Evolutionary conservation across 495 filamentous ascomycete genomes (phyloP).

Genomic region (Aspergillus conjunctus): DNA sequence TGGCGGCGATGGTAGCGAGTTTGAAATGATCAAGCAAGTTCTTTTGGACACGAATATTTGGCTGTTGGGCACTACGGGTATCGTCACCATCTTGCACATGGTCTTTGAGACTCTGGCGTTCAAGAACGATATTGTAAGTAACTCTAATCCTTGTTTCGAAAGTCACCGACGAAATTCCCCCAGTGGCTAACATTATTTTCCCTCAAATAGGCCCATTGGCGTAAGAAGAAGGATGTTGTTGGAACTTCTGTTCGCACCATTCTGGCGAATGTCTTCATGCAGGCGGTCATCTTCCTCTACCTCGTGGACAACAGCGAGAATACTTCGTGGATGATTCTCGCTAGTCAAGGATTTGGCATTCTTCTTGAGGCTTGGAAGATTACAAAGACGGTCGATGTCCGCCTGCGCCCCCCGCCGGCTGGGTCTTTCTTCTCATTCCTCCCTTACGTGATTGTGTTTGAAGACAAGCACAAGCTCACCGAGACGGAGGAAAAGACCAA

Average conservation of each 20-base stretch:
- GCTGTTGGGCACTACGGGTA: constrained; percentile 77
- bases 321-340: constrained; percentile 98
- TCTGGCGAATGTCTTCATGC: constrained; percentile 97
- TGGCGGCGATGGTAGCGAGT: constrained; percentile 75
- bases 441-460: constrained; percentile 83
- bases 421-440: constrained; percentile 69
- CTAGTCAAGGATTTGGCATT: constrained; percentile 90
- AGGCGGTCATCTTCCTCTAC: constrained; percentile 93
- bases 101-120: constrained; percentile 95
- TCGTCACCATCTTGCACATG: constrained; percentile 89
- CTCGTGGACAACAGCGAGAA: constrained; percentile 97
- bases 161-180: too few species aligned
- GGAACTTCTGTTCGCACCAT: constrained; percentile 95
- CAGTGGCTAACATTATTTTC: constrained; percentile 22
- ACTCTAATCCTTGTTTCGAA: not conserved
- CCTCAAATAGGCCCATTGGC: constrained; percentile 71
- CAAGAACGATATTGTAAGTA: constrained; percentile 84
- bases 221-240: constrained; percentile 99
- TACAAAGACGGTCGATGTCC: constrained; percentile 94
- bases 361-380: constrained; percentile 97
- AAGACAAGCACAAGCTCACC: constrained; percentile 94
- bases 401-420: constrained; percentile 67
- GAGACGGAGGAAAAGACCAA: constrained; percentile 97
- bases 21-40: constrained; percentile 94
- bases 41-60: constrained; percentile 93